phyloP scores from a whole-genome alignment of 2,329 filamentous ascomycete species.

The Trichoderma sp. region DNA sequence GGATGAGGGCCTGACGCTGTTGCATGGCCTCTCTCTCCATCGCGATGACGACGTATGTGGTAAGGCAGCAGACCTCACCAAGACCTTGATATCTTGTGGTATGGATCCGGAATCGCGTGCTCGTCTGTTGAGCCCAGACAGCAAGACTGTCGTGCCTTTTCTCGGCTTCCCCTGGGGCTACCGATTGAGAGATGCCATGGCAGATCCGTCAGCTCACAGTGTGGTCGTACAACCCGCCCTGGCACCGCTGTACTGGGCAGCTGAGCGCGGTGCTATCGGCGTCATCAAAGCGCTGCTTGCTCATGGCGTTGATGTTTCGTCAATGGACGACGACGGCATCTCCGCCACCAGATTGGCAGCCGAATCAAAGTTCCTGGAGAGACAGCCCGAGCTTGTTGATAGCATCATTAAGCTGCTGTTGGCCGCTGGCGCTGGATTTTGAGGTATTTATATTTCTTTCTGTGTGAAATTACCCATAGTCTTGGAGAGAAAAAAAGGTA shows the following conservation, averaged over 20 bases:
- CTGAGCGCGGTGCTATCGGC: not conserved
- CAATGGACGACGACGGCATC: not conserved
- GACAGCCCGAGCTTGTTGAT: not conserved
- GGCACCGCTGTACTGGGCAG: conserved; percentile 16
- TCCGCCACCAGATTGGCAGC: not conserved
- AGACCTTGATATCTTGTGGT: conserved; percentile 18
- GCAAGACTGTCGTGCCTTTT: not conserved
- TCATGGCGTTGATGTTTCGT: conserved; percentile 14
- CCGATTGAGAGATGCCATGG: not conserved
- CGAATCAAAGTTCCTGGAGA: not conserved
- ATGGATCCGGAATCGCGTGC: conserved; percentile 16
- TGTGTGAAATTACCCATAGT: not conserved
- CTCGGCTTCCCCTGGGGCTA: not conserved
- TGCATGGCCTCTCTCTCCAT: conserved; percentile 26
- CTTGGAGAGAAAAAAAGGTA: not conserved
- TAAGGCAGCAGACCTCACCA: conserved; percentile 11
- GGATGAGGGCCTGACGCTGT: conserved; percentile 27
- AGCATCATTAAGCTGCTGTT: not conserved
- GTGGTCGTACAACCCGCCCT: not conserved
- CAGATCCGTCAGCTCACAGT: not conserved
- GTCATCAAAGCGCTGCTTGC: not conserved
- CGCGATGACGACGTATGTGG: not conserved
- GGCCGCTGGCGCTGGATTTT: not conserved
- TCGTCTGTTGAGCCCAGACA: conserved; percentile 4
- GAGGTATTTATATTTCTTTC: not conserved